Evolutionary conservation across 2,329 filamentous ascomycete species (phyloP).

Genomic region (Talaromyces sp.): DNA sequence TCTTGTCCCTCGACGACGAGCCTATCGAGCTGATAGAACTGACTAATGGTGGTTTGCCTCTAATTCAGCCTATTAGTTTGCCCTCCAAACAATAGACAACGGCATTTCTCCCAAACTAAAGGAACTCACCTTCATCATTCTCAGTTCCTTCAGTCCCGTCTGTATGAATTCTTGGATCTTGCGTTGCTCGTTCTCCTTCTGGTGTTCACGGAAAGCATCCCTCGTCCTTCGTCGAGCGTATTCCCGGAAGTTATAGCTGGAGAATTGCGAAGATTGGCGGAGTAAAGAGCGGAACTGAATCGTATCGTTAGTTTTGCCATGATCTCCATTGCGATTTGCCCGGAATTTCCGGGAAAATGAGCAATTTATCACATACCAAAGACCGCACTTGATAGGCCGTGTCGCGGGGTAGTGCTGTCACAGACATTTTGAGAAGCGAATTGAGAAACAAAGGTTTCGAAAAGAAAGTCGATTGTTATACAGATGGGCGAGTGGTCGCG

Average conservation of each 20-base stretch:
- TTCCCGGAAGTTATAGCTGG: constrained; percentile 95
- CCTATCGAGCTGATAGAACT: constrained; percentile 87
- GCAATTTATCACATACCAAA: constrained; percentile 28
- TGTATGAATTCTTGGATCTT: constrained; percentile 84
- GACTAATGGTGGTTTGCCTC: constrained; percentile 91
- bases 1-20: constrained; percentile 88
- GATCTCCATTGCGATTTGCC: not conserved
- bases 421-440: constrained; percentile 33
- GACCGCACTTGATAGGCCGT: constrained; percentile 44
- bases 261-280: constrained; percentile 78
- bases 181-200: constrained; percentile 64
- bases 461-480: not conserved
- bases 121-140: constrained; percentile 75
- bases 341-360: not conserved
- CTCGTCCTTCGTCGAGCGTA: constrained; percentile 86
- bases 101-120: not conserved
- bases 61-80: constrained; percentile 43
- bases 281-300: constrained; percentile 83
- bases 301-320: not conserved
- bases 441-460: not conserved
- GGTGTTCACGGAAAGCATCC: constrained; percentile 83
- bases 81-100: constrained; percentile 1
- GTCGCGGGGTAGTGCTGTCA: constrained; percentile 33
- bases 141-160: constrained; percentile 77
- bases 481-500: not conserved